Evolutionary conservation across 345 rosid genomes (phyloP).

Genomic region (Eucalyptus melliodora): DNA sequence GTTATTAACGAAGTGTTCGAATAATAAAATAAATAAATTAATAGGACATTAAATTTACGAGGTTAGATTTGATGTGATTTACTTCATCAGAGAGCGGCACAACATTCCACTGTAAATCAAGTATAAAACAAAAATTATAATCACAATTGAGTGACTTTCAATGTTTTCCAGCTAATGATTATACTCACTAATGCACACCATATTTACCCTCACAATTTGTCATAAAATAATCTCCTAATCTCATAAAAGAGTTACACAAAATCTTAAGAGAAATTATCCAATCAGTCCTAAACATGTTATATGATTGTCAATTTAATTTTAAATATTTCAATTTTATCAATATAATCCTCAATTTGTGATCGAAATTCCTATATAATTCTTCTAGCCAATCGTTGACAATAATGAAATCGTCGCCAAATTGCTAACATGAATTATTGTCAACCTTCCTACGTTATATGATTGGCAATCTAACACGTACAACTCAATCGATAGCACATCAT

Average conservation of each 20-base stretch:
- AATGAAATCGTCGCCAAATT: not conserved
- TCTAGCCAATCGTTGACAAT: not conserved
- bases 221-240: not conserved
- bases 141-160: too few species aligned
- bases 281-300: not conserved
- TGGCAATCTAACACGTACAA: not conserved
- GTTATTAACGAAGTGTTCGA: not conserved
- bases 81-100: too few species aligned
- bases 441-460: not conserved
- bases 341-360: not conserved
- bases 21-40: not conserved
- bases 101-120: too few species aligned
- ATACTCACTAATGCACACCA: too few species aligned
- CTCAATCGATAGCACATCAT: not conserved
- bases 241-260: not conserved
- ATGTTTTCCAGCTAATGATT: too few species aligned
- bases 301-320: not conserved
- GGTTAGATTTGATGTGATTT: too few species aligned
- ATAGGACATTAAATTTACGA: too few species aligned
- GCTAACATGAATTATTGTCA: not conserved
- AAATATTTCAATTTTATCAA: not conserved
- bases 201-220: not conserved
- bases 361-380: not conserved
- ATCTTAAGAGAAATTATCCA: not conserved
- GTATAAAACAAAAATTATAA: too few species aligned